A percentile compares a stretch with the other conserved stretches of the same genome.
Conservation (phyloP, 2,329 filamentous ascomycete species). For the Cercospora zeina region DNA sequence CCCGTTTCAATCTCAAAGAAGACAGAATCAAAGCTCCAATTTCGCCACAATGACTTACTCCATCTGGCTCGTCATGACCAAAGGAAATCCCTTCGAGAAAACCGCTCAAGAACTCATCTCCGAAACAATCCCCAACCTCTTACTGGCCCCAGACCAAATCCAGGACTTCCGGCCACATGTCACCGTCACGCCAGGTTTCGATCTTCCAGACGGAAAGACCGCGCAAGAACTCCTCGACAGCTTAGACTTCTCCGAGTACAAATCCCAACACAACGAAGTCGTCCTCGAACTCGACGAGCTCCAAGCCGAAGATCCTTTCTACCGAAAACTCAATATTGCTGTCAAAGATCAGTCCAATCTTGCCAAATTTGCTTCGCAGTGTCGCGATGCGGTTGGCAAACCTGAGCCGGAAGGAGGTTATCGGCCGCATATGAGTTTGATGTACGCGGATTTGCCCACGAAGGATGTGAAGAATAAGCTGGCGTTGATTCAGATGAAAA, state of each 20-base stretch:
- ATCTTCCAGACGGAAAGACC: conserved; percentile 17
- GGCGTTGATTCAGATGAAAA: conserved; percentile 33
- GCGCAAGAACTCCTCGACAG: conserved; percentile 31
- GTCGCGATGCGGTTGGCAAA: conserved; percentile 20
- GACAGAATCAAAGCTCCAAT: background rate
- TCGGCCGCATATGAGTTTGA: conserved; percentile 31
- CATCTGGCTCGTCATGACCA: conserved; percentile 31
- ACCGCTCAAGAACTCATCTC: conserved; percentile 34
- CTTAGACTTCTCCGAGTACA: conserved; percentile 22
- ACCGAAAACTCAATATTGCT: conserved; percentile 31
- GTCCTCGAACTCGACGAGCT: conserved; percentile 30
- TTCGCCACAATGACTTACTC: conserved; percentile 21
- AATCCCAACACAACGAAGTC: conserved; percentile 29
- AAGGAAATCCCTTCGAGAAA: conserved; percentile 28
- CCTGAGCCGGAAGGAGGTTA: conserved; percentile 18
- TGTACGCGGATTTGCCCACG: conserved; percentile 30
- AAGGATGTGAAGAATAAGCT: conserved; percentile 29
- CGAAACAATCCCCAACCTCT: conserved; percentile 28
- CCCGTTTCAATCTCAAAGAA: background rate
- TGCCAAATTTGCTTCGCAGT: conserved; percentile 19
- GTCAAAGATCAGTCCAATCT: conserved; percentile 28
- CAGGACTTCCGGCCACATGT: conserved; percentile 29
- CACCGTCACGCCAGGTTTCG: conserved; percentile 29
- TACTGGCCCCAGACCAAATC: conserved; percentile 23
- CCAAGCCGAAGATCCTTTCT: conserved; percentile 30